Percentiles rank a stretch among this genome's conserved stretches.
These are phyloP conservation scores for Aspergillus ostianus DNA, from an alignment of 495 filamentous ascomycete genomes.

Conservation along the genomic window DNA sequence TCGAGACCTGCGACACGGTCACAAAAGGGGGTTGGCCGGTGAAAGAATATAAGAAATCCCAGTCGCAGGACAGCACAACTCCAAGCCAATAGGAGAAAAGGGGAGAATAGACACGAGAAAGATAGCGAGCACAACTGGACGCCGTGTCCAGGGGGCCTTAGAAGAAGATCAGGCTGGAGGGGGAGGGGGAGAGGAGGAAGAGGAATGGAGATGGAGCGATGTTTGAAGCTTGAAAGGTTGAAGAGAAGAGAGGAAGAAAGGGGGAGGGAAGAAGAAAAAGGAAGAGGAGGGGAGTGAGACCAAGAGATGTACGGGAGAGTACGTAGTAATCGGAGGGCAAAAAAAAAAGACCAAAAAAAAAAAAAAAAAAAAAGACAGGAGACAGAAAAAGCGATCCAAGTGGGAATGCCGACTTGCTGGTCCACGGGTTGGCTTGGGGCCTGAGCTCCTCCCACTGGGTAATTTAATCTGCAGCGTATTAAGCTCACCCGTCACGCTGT, in stretches of 20 bases:
- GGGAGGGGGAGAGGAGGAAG: neutral
- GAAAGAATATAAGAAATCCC: constrained; percentile 8
- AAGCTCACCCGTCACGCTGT: constrained; percentile 11
- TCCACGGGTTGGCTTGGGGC: constrained; percentile 22
- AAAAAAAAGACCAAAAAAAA: constrained; percentile 9
- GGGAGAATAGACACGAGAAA: constrained; percentile 4
- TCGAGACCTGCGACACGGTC: constrained; percentile 26
- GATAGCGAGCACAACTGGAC: constrained; percentile 17
- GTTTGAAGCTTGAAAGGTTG: neutral
- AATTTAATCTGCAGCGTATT: constrained; percentile 23
- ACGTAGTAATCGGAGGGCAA: neutral
- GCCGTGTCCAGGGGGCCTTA: constrained; percentile 17
- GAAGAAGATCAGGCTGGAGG: constrained; percentile 8
- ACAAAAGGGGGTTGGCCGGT: constrained; percentile 13
- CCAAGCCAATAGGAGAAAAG: constrained; percentile 10
- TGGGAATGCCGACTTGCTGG: constrained; percentile 21
- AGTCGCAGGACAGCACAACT: constrained; percentile 2
- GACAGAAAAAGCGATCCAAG: constrained; percentile 20
- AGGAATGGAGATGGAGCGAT: neutral
- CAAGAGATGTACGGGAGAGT: constrained; percentile 2
- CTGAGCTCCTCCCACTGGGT: constrained; percentile 18
- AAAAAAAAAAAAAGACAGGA: constrained; percentile 16
- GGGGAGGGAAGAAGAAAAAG: constrained; percentile 3
- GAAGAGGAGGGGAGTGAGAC: constrained; percentile 5
- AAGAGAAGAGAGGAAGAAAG: constrained; percentile 8